Base-by-base conservation (phyloP, 2,329 filamentous ascomycete genomes). In the Arthroderma uncinatum region DNA sequence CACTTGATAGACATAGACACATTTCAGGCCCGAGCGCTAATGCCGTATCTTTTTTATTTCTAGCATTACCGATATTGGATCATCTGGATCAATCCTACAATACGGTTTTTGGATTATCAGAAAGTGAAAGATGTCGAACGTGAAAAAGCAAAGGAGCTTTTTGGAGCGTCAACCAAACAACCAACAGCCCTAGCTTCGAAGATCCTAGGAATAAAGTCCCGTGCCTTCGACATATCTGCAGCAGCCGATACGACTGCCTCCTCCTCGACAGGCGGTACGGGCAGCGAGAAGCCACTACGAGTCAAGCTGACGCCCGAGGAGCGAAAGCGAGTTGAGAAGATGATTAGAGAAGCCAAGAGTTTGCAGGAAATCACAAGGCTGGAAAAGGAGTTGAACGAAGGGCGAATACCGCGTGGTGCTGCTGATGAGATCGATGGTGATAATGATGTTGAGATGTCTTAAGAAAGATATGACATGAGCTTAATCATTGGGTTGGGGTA, bases 21-120 rank as follows among this genome's bases (percentile, higher is more conserved):
- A 37, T 37, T 12, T 33, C 19, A 8, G 2, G 7, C 1, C 7
- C 16, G 19, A 50, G 7, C 2, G 47, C 28, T 50, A 33, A 47
- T 10, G 5, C 12, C n/a, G 14, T 28, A 37, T 14, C 30, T 54
- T 34, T 34, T 12, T 14, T 10, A 14, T 37, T 6, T 55, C 54
- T 65, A 96, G 89, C 78, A 96, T 73, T 98, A 97, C 75, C 86
- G 93, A 55, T 86, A 86, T 70, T 98, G 89, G 86, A 77, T 95
- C 28, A 81, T 98, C 60, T 96, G 88, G 86, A 82, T 85, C 61
- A 89, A 87, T 69, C 90, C 89, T 0, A 80, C 79, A 3, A 83
- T 98, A 44, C 85, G 92, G 47, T 97, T 95, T 73, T 79, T 98
- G 53, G 93, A 98, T 73, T 96, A 89, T 70, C 80, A 83, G 64